phyloP scores from a whole-genome alignment of 2,329 filamentous ascomycete species.

The Aspergillus chevalieri region DNA sequence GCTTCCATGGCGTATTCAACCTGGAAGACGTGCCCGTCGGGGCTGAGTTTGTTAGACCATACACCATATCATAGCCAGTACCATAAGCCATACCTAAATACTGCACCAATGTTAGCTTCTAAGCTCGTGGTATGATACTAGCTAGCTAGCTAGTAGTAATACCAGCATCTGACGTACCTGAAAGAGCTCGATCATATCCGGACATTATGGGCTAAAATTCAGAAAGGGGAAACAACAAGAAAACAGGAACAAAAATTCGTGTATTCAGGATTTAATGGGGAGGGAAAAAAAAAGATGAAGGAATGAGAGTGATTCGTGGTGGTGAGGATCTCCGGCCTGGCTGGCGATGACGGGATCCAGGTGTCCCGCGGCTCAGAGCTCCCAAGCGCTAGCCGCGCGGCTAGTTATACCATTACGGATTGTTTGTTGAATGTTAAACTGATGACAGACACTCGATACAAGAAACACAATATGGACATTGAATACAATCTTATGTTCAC shows the following conservation, averaged over 20 bases:
- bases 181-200: slow-evolving; percentile 98
- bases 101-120: slow-evolving; percentile 49
- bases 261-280: not conserved
- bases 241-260: not conserved
- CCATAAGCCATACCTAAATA: slow-evolving; percentile 63
- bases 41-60: slow-evolving; percentile 59
- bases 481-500: slow-evolving; percentile 21
- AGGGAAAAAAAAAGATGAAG: not conserved
- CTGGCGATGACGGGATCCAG: slow-evolving; percentile 20
- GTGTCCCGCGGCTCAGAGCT: slow-evolving; percentile 22
- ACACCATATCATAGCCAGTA: slow-evolving; percentile 4
- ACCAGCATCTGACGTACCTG: slow-evolving; percentile 60
- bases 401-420: slow-evolving; percentile 5
- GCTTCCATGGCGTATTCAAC: slow-evolving; percentile 99
- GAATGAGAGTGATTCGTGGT: slow-evolving; percentile 10
- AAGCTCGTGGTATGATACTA: slow-evolving; percentile 9
- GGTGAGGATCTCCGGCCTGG: slow-evolving; percentile 7
- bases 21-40: slow-evolving; percentile 98
- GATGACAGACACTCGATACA: slow-evolving; percentile 2
- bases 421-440: too few relatives aligned
- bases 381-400: slow-evolving; percentile 20
- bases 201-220: slow-evolving; percentile 52
- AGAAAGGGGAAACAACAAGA: slow-evolving; percentile 1
- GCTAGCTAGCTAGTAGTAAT: slow-evolving; percentile 22
- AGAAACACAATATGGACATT: slow-evolving; percentile 22